A percentile compares a stretch with the other conserved stretches of the same genome.
These are phyloP conservation scores for Paxillus rubicundulus DNA, from an alignment of 768 basidiomycete species.

Conservation along the genomic window DNA sequence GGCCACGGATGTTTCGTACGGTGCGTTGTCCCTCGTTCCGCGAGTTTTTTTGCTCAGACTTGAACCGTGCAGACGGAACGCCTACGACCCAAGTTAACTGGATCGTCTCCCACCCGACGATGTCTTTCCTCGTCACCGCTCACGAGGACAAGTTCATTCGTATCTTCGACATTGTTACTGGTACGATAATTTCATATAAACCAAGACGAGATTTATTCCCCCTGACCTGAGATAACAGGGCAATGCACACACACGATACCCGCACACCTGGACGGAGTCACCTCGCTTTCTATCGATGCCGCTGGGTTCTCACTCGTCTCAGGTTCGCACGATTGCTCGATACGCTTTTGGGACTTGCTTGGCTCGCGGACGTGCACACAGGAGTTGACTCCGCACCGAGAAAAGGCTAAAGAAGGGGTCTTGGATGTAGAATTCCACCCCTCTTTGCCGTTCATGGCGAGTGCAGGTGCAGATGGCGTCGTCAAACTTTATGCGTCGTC, in stretches of 20 bases:
- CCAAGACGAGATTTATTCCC: background rate
- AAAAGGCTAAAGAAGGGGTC: constrained; percentile 89
- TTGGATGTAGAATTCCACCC: constrained; percentile 85
- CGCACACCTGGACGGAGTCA: constrained; percentile 90
- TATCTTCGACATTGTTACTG: constrained; percentile 81
- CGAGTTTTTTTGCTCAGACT: background rate
- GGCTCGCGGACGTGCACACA: constrained; percentile 80
- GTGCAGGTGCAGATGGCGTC: constrained; percentile 94
- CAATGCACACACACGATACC: constrained; percentile 88
- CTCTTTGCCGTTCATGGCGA: constrained; percentile 82
- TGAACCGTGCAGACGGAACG: constrained; percentile 56
- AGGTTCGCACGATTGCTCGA: constrained; percentile 89
- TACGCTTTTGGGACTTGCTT: constrained; percentile 92
- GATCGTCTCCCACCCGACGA: constrained; percentile 86
- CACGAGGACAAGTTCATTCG: constrained; percentile 94
- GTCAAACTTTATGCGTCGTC: constrained; percentile 89
- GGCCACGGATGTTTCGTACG: constrained; percentile 58
- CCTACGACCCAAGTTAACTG: constrained; percentile 79
- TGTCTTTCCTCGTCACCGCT: constrained; percentile 82
- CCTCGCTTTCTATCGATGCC: constrained; percentile 85
- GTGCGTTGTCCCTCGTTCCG: constrained; percentile 34
- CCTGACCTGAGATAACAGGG: constrained; percentile 40
- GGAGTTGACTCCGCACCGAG: constrained; percentile 85
- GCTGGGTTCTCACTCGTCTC: constrained; percentile 87
- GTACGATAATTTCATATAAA: constrained; percentile 40